Evolutionary conservation across 495 filamentous ascomycete genomes (phyloP).

Genomic region (Cudoniella acicularis): DNA sequence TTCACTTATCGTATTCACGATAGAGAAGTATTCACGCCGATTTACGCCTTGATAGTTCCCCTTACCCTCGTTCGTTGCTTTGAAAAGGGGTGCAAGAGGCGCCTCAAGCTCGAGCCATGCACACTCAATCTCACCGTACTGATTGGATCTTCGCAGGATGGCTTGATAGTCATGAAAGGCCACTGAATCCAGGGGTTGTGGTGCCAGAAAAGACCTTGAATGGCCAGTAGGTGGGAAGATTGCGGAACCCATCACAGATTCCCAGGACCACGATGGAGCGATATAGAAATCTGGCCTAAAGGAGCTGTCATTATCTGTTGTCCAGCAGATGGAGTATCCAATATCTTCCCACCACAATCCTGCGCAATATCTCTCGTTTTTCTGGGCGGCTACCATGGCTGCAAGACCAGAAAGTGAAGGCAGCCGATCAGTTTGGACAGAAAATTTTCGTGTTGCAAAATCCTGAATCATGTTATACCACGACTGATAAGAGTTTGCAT

Average conservation of each 20-base stretch:
- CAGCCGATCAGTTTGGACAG: background rate
- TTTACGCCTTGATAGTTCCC: background rate
- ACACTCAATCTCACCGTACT: background rate
- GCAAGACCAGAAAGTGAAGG: background rate
- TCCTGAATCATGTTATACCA: background rate
- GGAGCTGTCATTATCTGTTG: background rate
- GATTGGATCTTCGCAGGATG: background rate
- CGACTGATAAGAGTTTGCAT: background rate
- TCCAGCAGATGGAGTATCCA: background rate
- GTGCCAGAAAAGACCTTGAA: background rate
- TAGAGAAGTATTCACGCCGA: background rate
- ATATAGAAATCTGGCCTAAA: background rate
- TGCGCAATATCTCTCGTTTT: background rate
- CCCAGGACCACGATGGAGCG: background rate
- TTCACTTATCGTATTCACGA: too few species aligned
- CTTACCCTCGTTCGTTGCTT: too few species aligned
- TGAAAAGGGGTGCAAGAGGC: background rate
- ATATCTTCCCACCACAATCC: background rate
- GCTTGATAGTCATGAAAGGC: background rate
- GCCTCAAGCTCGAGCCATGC: background rate
- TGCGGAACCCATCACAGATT: background rate
- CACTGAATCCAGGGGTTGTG: background rate
- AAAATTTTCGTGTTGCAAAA: background rate
- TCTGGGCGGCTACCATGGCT: background rate
- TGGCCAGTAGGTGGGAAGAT: background rate